A percentile compares a stretch with the other conserved stretches of the same genome.
phyloP scores from a whole-genome alignment of 345 rosid species.

The Acer negundo region DNA sequence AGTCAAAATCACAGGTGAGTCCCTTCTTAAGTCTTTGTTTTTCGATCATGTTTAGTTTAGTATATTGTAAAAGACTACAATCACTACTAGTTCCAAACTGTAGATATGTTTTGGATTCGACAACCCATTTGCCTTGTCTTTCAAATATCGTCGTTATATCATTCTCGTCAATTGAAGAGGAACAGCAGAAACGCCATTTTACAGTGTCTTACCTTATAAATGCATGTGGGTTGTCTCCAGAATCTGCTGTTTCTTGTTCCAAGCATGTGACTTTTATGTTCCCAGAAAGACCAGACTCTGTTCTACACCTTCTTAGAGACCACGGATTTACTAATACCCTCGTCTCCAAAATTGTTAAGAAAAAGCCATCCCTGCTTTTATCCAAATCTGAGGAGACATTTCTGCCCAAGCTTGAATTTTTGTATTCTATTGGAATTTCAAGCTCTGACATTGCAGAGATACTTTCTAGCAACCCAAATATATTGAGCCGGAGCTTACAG shows the following conservation, averaged over 20 bases:
- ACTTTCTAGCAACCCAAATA: background rate
- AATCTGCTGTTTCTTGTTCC: conserved; percentile 32
- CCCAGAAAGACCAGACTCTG: conserved; percentile 34
- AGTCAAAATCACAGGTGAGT: too few species aligned
- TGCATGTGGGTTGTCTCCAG: conserved; percentile 47
- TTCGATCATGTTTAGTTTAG: too few species aligned
- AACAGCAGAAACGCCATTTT: conserved; percentile 20
- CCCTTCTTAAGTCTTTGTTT: too few species aligned
- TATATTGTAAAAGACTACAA: too few species aligned
- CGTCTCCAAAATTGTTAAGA: conserved; percentile 18
- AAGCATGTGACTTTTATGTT: conserved; percentile 30
- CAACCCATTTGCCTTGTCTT: too few species aligned
- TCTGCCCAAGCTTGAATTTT: conserved; percentile 18
- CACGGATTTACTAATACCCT: conserved; percentile 40
- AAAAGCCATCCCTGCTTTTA: background rate
- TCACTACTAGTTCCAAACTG: too few species aligned
- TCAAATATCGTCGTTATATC: too few species aligned
- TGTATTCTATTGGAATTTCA: conserved; percentile 9
- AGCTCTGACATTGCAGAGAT: background rate
- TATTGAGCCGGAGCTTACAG: conserved; percentile 11
- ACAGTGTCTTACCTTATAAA: conserved; percentile 38
- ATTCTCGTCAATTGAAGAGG: too few species aligned
- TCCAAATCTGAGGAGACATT: background rate
- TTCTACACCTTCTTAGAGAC: conserved; percentile 38
- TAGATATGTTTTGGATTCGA: too few species aligned